Evolutionary conservation across 192 early-diverging fungal genomes (phyloP), one percentile per base, ranked within the genome.

Genomic region (Dissophora globulifera): DNA sequence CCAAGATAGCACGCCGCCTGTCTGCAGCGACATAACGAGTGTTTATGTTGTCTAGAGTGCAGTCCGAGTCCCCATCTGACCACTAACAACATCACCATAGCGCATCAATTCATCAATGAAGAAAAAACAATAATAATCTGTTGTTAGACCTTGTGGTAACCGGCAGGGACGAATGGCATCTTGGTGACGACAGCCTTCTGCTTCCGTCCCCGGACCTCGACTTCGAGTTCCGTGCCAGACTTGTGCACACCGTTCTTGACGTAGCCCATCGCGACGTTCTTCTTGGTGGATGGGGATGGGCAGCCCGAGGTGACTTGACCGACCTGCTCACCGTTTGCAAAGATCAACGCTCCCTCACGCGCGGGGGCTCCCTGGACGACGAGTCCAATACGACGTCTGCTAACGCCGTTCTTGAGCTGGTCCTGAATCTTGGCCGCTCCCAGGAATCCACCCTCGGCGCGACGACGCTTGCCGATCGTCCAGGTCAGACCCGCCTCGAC

Each of bases 181-280:
- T 95, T 98, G 58, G 86, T 86, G 16, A 99, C 89, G 41, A 64
- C 67, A 29, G 93, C 97, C 47, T 92, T 89, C 67, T 96, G 92
- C 41, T 92, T 58, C 64, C 89, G 87, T 72, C 89, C 89, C 78
- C 97, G 89, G 47, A 99, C 97, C 70, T 91, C 88, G 48, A 99
- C 95, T 82, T 89, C 82, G 31, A 99, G 83, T 59, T 89, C 85
- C n/a, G 97, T 98, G n/a, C 92, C 94, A 22, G 76, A 79, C 88
- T 98, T 98, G 83, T 95, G 93, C 81, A 89, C 85, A 11, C 95
- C 95, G 60, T 87, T 87, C 78, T 88, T 82, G 40, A 99, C 94
- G 63, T 97, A 97, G 0, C 92, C 97, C 96, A 99, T 99, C 15
- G 96, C 97, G 62, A 99, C 83, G 84, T 99, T 99, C 83, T 95